Conservation (phyloP, 306 rosid species). For the Prinsepia uniflora region DNA sequence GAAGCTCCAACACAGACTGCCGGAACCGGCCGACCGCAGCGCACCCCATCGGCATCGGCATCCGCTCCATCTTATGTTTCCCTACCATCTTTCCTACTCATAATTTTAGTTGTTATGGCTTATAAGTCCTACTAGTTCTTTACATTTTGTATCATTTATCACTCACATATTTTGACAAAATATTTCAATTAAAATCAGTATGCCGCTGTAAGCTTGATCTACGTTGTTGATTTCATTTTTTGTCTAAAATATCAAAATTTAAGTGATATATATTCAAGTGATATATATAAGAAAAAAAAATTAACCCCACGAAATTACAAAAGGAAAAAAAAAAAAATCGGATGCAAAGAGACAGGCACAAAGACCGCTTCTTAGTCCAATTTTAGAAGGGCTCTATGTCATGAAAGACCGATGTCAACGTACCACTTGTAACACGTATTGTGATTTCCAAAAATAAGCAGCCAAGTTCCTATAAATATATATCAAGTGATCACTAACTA, state of each 20-base stretch:
- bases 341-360: neutral
- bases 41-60: conserved; percentile 34
- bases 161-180: neutral
- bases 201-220: neutral
- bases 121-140: neutral
- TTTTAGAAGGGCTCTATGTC: neutral
- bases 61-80: conserved; percentile 25
- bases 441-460: neutral
- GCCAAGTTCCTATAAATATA: neutral
- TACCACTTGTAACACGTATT: neutral
- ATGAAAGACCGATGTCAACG: neutral
- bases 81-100: conserved; percentile 22
- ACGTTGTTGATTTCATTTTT: neutral
- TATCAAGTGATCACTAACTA: neutral
- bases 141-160: neutral
- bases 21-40: conserved; percentile 29
- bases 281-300: neutral
- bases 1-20: conserved; percentile 29
- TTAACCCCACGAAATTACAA: neutral
- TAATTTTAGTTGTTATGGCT: conserved; percentile 24
- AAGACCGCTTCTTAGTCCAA: conserved; percentile 9
- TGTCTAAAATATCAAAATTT: neutral
- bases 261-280: too few relatives aligned
- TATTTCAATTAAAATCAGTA: neutral
- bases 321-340: neutral